A percentile compares a stretch with the other conserved stretches of the same genome.
phyloP scores from a whole-genome alignment of 1,284 basidiomycete genomes.

The Peniophora sp. region DNA sequence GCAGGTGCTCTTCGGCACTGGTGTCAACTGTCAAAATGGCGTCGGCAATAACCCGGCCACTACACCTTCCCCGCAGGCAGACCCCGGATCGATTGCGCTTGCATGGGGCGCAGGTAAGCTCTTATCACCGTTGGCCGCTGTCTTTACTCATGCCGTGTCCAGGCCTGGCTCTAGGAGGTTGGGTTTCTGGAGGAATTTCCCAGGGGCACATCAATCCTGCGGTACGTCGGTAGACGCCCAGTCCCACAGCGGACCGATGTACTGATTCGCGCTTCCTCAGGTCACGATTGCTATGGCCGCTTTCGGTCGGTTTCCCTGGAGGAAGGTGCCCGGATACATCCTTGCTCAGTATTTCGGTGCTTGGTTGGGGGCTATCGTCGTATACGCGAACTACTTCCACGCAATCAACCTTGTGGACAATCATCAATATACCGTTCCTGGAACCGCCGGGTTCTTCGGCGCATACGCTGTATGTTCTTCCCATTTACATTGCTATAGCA shows the following conservation, averaged over 20 bases:
- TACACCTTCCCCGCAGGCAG: conserved; percentile 41
- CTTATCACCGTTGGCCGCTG: neutral
- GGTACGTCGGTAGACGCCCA: conserved; percentile 54
- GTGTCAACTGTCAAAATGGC: conserved; percentile 54
- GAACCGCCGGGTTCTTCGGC: conserved; percentile 60
- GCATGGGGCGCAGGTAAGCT: conserved; percentile 60
- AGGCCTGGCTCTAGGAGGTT: conserved; percentile 54
- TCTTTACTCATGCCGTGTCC: conserved; percentile 20
- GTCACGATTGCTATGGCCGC: conserved; percentile 60
- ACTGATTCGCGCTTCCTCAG: conserved; percentile 23
- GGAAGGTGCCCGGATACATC: conserved; percentile 67
- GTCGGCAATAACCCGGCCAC: conserved; percentile 43
- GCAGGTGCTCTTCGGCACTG: conserved; percentile 49
- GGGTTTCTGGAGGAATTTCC: conserved; percentile 56
- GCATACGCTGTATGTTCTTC: conserved; percentile 52
- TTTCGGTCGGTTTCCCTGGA: conserved; percentile 68
- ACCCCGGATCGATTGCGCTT: conserved; percentile 48
- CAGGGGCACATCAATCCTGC: conserved; percentile 76
- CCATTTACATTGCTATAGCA: neutral
- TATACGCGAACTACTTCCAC: conserved; percentile 70
- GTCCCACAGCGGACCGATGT: conserved; percentile 78
- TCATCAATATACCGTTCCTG: conserved; percentile 41
- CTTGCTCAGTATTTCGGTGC: conserved; percentile 64
- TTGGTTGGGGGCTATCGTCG: conserved; percentile 55
- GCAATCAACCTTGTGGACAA: conserved; percentile 67